Evolutionary conservation across 768 basidiomycete genomes (phyloP), one percentile per base, ranked within the genome.

Genomic region (Collybia nuda): DNA sequence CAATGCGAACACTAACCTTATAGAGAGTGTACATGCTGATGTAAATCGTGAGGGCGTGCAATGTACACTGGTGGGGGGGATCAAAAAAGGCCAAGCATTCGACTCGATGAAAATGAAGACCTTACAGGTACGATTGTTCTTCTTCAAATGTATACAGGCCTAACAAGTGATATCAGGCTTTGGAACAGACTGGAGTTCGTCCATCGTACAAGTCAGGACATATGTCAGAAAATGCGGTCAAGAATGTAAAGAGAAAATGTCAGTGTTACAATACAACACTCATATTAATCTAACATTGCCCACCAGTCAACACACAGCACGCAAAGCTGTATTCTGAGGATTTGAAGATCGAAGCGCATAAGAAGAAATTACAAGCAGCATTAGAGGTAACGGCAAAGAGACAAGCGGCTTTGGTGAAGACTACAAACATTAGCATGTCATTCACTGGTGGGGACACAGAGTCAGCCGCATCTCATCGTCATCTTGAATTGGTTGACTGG

Each of bases 11-110:
- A 57, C 44, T 21, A 26, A 26, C 24, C 24, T 26, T 7, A 26
- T 26, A 26, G 24, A 26, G 24, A 26, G 24, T 26, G 24, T 59
- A 51, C 61, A 62, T 43, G 8, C 39, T 3, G 55, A 62, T 23
- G 53, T 57, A 12, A 57, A 62, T 28, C 21, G 39, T 1, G 61
- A 62, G 43, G 60, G 60, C 3, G 21, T 46, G 11, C 32, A 44
- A 2, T 60, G 60, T 38, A 58, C 54, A 6, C 35, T 62, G 2
- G 35, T 62, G 0, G 54, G 59, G 11, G 59, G 56, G 3, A n/a
- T 60, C 8, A 39, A 52, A 21, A 60, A 58, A 47, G 60, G 56
- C 2, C 40, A 51, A 12, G 35, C 17, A n/a, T 61, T 52, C 32
- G 55, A 61, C 38, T 21, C 26, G 2, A 32, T 57, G 26, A 53